Conservation (phyloP, 1,284 basidiomycete species). For the Jaminaea rosea region DNA sequence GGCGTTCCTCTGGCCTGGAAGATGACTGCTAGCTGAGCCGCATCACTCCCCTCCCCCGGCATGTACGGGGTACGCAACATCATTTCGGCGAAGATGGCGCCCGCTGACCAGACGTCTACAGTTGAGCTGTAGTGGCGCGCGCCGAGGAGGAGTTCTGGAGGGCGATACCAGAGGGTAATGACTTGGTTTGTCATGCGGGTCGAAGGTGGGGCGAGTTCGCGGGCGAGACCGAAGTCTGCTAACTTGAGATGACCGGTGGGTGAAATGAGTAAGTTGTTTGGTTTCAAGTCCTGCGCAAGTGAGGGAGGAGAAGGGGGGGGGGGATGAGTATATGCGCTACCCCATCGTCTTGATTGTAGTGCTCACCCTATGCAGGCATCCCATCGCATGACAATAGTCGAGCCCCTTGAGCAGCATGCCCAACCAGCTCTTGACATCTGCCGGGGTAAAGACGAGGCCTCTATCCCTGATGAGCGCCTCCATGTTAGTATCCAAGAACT, state of each 20-base stretch:
- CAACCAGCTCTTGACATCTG: slow-evolving; percentile 98
- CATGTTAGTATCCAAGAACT: slow-evolving; percentile 93
- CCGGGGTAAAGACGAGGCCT: slow-evolving; percentile 77
- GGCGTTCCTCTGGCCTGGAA: slow-evolving; percentile 92
- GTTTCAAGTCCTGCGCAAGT: slow-evolving; percentile 68
- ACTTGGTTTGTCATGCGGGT: slow-evolving; percentile 97
- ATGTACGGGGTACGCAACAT: slow-evolving; percentile 91
- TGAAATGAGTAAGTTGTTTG: slow-evolving; percentile 93
- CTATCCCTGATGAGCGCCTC: slow-evolving; percentile 95
- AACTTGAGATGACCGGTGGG: slow-evolving; percentile 86
- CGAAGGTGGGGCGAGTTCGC: slow-evolving; percentile 86
- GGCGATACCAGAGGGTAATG: slow-evolving; percentile 94
- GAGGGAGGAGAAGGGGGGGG: background rate
- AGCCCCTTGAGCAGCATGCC: slow-evolving; percentile 92
- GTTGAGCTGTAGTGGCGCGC: slow-evolving; percentile 75
- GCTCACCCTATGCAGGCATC: slow-evolving; percentile 79
- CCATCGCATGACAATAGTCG: slow-evolving; percentile 93
- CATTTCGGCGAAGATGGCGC: slow-evolving; percentile 89
- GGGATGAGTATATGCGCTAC: background rate
- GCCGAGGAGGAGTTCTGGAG: slow-evolving; percentile 84
- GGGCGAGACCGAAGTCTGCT: slow-evolving; percentile 96
- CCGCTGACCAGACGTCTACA: slow-evolving; percentile 92
- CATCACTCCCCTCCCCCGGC: slow-evolving; percentile 83
- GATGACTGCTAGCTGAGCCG: slow-evolving; percentile 89
- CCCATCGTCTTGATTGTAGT: background rate